Evolutionary conservation across 352 stramenopile species (phyloP).

Genomic region (Aphanomyces cochlioides): DNA sequence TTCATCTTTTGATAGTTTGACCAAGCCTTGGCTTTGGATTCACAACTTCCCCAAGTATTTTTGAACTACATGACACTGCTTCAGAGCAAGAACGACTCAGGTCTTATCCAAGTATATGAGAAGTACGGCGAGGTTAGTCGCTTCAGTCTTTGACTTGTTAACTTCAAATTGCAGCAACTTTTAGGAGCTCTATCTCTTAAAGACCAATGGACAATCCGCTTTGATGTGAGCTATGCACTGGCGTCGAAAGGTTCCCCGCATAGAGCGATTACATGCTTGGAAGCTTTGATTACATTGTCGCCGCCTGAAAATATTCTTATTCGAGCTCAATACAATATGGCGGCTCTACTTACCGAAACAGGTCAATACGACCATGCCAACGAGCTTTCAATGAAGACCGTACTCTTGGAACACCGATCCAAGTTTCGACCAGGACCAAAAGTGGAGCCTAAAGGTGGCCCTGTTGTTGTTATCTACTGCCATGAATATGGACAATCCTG

Average conservation of each 20-base stretch:
- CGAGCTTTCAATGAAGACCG: slow-evolving; percentile 36
- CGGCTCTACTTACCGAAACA: slow-evolving; percentile 39
- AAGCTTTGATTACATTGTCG: slow-evolving; percentile 32
- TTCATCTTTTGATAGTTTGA: slow-evolving; percentile 18
- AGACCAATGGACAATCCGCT: slow-evolving; percentile 34
- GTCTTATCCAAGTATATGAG: neutral
- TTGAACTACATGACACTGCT: slow-evolving; percentile 36
- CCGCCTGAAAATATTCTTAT: slow-evolving; percentile 37
- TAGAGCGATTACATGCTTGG: slow-evolving; percentile 43
- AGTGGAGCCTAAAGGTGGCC: slow-evolving; percentile 13
- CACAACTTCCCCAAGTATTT: slow-evolving; percentile 33
- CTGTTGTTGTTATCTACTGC: slow-evolving; percentile 84
- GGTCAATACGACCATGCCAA: slow-evolving; percentile 39
- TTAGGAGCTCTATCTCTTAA: neutral
- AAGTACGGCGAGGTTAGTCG: slow-evolving; percentile 1
- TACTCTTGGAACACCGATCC: slow-evolving; percentile 38
- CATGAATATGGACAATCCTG: slow-evolving; percentile 89
- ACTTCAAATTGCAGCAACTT: neutral
- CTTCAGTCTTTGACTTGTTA: neutral
- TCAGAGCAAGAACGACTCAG: neutral
- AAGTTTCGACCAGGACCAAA: slow-evolving; percentile 37
- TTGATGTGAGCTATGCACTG: slow-evolving; percentile 48
- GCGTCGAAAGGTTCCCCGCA: slow-evolving; percentile 25
- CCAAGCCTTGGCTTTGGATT: slow-evolving; percentile 31
- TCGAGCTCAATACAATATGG: slow-evolving; percentile 51